Percentiles rank a stretch among this genome's conserved stretches.
Conservation (phyloP, 1,284 basidiomycete species). For the Bondarzewia mesenterica region DNA sequence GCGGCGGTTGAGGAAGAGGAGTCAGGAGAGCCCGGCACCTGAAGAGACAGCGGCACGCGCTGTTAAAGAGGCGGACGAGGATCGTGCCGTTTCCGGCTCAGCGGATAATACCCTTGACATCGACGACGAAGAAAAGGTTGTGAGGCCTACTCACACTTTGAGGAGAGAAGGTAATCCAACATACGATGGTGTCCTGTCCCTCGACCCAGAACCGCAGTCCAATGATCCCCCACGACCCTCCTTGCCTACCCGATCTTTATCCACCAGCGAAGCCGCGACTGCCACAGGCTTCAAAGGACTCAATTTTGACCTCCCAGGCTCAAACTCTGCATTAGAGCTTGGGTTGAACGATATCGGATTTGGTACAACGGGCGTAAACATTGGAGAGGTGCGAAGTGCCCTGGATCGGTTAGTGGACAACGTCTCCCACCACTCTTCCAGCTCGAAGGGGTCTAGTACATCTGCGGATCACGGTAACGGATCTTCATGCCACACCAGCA, state of each 20-base stretch:
- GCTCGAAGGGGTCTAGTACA: constrained; percentile 7
- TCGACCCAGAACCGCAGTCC: constrained; percentile 25
- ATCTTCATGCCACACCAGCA: too few relatives aligned
- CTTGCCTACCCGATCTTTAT: constrained; percentile 18
- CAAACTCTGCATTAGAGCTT: constrained; percentile 13
- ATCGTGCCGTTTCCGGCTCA: background rate
- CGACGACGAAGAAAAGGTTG: constrained; percentile 5
- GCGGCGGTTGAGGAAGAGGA: constrained; percentile 35
- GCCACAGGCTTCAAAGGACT: constrained; percentile 11
- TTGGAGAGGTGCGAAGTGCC: constrained; percentile 68
- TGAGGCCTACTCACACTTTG: constrained; percentile 10
- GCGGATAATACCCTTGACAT: constrained; percentile 2
- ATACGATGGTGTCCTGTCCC: constrained; percentile 26
- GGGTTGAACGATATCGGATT: constrained; percentile 11
- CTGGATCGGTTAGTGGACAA: constrained; percentile 73
- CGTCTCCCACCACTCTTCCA: constrained; percentile 24
- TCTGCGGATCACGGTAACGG: too few relatives aligned
- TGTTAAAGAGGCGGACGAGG: background rate
- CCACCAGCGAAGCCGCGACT: constrained; percentile 12
- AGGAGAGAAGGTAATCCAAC: constrained; percentile 21
- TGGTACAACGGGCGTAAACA: constrained; percentile 25
- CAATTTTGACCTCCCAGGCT: constrained; percentile 18
- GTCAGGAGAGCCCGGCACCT: constrained; percentile 29
- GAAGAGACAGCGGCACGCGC: constrained; percentile 3
- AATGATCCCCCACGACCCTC: constrained; percentile 26